These are phyloP conservation scores for Candida hungchunana DNA, from an alignment of 805 yeast species.

Conservation along the genomic window DNA sequence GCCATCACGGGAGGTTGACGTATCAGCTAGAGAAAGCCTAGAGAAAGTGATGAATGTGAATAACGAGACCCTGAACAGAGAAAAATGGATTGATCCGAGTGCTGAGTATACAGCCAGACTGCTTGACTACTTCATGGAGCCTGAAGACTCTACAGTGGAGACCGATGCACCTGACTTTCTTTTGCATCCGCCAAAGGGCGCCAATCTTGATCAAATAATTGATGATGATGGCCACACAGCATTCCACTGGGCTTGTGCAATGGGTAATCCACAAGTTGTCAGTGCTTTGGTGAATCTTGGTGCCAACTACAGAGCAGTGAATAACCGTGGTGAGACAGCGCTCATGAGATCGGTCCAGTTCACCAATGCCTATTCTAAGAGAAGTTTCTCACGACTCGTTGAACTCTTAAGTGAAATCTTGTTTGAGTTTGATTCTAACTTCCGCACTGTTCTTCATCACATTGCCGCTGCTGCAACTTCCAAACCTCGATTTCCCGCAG, in stretches of 20 bases:
- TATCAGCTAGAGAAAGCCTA: conserved; percentile 24
- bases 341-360: conserved; percentile 79
- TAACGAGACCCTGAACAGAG: conserved; percentile 12
- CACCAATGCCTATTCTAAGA: conserved; percentile 79
- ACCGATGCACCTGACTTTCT: conserved; percentile 57
- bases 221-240: conserved; percentile 95
- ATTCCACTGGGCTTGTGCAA: conserved; percentile 96
- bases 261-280: conserved; percentile 78
- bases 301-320: conserved; percentile 57
- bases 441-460: conserved; percentile 82
- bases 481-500: conserved; percentile 68
- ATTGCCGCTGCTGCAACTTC: conserved; percentile 67
- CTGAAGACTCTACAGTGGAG: conserved; percentile 46
- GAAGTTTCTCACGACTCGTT: conserved; percentile 74
- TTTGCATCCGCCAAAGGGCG: conserved; percentile 57
- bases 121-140: conserved; percentile 50
- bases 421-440: conserved; percentile 69
- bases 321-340: conserved; percentile 80
- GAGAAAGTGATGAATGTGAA: conserved; percentile 20
- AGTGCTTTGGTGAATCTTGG: conserved; percentile 74
- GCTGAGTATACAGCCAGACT: conserved; percentile 43
- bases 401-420: conserved; percentile 73
- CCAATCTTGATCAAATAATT: conserved; percentile 70
- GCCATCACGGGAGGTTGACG: conserved; percentile 19
- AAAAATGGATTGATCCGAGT: conserved; percentile 29